These are phyloP conservation scores for Diaporthe amygdali DNA, from an alignment of 2,329 filamentous ascomycete genomes.

Conservation along the genomic window DNA sequence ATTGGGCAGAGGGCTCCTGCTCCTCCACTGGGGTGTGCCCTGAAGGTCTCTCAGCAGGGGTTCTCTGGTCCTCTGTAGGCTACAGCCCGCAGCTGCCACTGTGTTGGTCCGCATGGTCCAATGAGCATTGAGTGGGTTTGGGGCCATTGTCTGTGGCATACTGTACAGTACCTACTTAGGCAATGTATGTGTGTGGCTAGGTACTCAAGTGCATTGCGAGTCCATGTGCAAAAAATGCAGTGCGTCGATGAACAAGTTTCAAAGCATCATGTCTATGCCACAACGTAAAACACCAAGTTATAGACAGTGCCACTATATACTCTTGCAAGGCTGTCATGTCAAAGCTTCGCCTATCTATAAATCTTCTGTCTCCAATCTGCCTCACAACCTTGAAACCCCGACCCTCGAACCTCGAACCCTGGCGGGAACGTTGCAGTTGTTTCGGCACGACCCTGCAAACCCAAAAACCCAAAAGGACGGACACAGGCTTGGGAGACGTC, in stretches of 20 bases:
- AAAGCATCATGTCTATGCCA: background rate
- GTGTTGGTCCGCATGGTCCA: background rate
- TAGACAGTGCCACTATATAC: too few relatives aligned
- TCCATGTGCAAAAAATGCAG: background rate
- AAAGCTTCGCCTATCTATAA: constrained; percentile 4
- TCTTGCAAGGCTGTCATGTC: background rate
- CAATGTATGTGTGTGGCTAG: too few relatives aligned
- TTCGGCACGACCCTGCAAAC: background rate
- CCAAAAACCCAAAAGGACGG: background rate
- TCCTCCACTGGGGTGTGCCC: background rate
- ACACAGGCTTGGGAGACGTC: background rate
- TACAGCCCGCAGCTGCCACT: constrained; percentile 4
- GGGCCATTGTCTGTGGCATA: background rate
- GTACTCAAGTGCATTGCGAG: background rate
- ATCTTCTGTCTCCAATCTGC: constrained; percentile 2
- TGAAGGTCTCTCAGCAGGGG: background rate
- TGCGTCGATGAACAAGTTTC: background rate
- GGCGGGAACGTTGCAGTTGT: background rate
- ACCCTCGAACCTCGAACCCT: background rate
- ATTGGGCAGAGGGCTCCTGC: background rate
- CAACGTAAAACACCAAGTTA: too few relatives aligned
- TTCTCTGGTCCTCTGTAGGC: background rate
- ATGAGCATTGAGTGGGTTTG: background rate
- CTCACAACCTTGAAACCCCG: background rate
- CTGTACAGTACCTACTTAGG: too few relatives aligned